Base-by-base conservation (phyloP, 1,139 yeast species). In the Spencermartinsiella ligniputridi region DNA sequence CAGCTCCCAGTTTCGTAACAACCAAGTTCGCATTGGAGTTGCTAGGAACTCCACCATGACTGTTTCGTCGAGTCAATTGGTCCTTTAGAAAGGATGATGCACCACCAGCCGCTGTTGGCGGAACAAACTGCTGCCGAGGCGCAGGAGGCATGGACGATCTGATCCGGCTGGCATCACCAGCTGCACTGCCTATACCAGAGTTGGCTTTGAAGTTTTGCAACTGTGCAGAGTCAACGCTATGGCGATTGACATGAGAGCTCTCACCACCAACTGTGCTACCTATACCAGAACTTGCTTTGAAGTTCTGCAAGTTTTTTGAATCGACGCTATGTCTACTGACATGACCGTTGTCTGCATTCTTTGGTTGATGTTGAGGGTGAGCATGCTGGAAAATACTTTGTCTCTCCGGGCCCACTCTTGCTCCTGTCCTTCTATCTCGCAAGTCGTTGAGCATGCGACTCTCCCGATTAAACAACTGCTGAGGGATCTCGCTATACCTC, bases 71-170 rank as follows among this genome's bases (percentile, higher is more conserved):
- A 8, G 24, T 2, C 25, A 22, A 3, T 13, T 16, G 30, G 37
- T 21, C 41, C 12, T 15, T 25, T 16, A 32, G 19, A 36, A 39
- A 39, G 15, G 5, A 29, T 9, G 21, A 13, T 5, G 27, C n/a
- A 9, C 19, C 35, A 12, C 19, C 16, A 11, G 24, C 22, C 9
- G 24, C 17, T n/a, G 25, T 36, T 3, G 47, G 44, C 11, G 47
- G 47, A 3, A 44, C 42, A 34, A 44, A 44, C 27, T 44, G 47
- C 24, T 37, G 21, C 16, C 46, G 27, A 8, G 39, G 36, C n/a
- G 43, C 36, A 3, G 45, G 39, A 15, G 40, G 21, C 15, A 27
- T 27, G 12, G 32, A 27, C 15, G 32, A 9, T n/a, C 32, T 6
- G 5, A n/a, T 27, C 12, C 15, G 12, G 5, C 32, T 15, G 5